These are phyloP conservation scores for Termitomyces sp. DNA, from an alignment of 768 basidiomycete species.

Conservation along the genomic window DNA sequence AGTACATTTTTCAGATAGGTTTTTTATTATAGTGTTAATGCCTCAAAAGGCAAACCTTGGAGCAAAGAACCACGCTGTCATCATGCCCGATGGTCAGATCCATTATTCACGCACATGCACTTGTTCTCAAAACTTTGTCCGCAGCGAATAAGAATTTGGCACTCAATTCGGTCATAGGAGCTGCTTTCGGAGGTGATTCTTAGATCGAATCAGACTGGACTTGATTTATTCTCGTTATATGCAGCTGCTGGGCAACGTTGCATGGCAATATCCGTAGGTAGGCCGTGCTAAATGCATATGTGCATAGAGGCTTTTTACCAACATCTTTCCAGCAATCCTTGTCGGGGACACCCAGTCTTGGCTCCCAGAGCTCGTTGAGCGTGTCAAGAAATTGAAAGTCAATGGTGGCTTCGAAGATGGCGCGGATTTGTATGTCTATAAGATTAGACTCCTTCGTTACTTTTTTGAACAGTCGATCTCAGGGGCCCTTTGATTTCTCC, in stretches of 20 bases:
- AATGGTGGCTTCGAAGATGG: slow-evolving; percentile 87
- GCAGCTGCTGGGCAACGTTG: slow-evolving; percentile 93
- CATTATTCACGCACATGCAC: background rate
- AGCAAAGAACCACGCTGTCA: slow-evolving; percentile 93
- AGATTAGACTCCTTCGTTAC: background rate
- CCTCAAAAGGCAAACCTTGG: slow-evolving; percentile 53
- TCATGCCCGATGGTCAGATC: slow-evolving; percentile 85
- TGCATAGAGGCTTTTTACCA: background rate
- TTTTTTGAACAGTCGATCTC: slow-evolving; percentile 2
- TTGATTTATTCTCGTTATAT: slow-evolving; percentile 9
- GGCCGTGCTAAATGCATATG: slow-evolving; percentile 23
- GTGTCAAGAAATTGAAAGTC: slow-evolving; percentile 74
- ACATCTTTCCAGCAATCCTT: slow-evolving; percentile 49
- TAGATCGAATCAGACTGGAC: background rate
- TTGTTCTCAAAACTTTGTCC: background rate
- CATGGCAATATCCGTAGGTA: slow-evolving; percentile 93
- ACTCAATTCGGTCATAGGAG: slow-evolving; percentile 87
- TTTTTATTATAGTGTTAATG: background rate
- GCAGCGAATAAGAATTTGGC: slow-evolving; percentile 88
- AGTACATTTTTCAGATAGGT: slow-evolving; percentile 1
- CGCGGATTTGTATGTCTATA: slow-evolving; percentile 62
- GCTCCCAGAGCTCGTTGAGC: slow-evolving; percentile 82
- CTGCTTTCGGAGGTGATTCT: slow-evolving; percentile 79
- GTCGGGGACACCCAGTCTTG: slow-evolving; percentile 77
- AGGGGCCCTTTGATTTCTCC: slow-evolving; percentile 83